A percentile compares a stretch with the other conserved stretches of the same genome.
These are phyloP conservation scores for Mucor racemosus DNA, from an alignment of 371 early-diverging fungal species.

Conservation along the genomic window DNA sequence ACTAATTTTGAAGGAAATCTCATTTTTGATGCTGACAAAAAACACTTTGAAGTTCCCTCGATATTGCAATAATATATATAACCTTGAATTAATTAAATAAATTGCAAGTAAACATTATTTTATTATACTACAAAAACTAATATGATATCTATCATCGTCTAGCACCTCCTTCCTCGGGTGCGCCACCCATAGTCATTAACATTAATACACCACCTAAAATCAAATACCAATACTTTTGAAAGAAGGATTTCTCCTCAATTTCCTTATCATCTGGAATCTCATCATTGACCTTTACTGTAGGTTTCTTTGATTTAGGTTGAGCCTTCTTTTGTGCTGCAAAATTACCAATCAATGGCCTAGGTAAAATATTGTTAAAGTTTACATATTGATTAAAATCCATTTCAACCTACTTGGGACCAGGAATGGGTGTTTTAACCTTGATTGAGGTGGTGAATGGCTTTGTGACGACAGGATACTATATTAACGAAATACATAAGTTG, in stretches of 20 bases:
- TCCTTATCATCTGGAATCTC: conserved; percentile 22
- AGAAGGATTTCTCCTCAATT: conserved; percentile 33
- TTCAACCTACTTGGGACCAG: conserved; percentile 25
- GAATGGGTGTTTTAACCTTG: conserved; percentile 14
- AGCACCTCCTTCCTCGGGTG: conserved; percentile 11
- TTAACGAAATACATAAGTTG: background rate
- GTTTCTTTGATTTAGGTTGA: conserved; percentile 21
- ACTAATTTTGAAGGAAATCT: too few species aligned
- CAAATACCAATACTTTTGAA: conserved; percentile 39
- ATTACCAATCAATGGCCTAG: conserved; percentile 30
- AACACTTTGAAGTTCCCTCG: too few species aligned
- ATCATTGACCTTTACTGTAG: conserved; percentile 22
- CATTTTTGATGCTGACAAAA: too few species aligned
- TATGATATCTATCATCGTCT: background rate
- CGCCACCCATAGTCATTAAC: conserved; percentile 12
- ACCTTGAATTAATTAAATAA: too few species aligned
- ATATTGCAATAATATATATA: too few species aligned
- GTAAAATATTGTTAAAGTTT: background rate
- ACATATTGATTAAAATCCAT: background rate
- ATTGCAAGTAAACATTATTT: background rate
- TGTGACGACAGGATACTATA: conserved; percentile 21
- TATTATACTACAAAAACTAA: background rate
- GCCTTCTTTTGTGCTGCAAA: conserved; percentile 26
- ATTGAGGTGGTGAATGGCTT: conserved; percentile 25
- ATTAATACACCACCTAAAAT: conserved; percentile 21